Evolutionary conservation across 2,329 filamentous ascomycete species (phyloP).

Genomic region (Penicillium sp.): DNA sequence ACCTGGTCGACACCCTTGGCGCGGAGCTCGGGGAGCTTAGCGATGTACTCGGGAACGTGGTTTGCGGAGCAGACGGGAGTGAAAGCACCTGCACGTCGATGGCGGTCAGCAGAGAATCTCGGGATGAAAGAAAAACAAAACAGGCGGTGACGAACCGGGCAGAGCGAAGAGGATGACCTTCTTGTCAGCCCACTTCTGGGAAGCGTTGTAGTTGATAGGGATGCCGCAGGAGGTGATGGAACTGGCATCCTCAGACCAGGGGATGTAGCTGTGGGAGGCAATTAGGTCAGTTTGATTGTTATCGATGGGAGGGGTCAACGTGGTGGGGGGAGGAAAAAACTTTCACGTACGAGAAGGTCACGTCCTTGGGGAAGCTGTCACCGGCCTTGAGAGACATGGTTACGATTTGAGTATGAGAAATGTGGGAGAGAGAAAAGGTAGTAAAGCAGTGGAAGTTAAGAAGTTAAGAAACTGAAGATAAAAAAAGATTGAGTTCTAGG

Average conservation of each 20-base stretch:
- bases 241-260: slow-evolving; percentile 67
- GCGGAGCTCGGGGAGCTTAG: slow-evolving; percentile 68
- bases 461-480: slow-evolving; percentile 6
- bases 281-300: slow-evolving; percentile 11
- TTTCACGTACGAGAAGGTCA: slow-evolving; percentile 67
- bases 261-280: slow-evolving; percentile 62
- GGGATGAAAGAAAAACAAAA: neutral
- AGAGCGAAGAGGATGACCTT: slow-evolving; percentile 69
- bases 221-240: slow-evolving; percentile 74
- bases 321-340: slow-evolving; percentile 2
- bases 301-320: neutral
- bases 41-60: slow-evolving; percentile 78
- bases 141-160: slow-evolving; percentile 50
- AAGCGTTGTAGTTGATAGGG: slow-evolving; percentile 74
- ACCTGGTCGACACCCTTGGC: slow-evolving; percentile 80
- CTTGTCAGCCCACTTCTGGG: slow-evolving; percentile 70
- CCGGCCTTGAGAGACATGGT: slow-evolving; percentile 72
- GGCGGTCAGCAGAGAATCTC: slow-evolving; percentile 19
- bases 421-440: slow-evolving; percentile 6
- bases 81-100: slow-evolving; percentile 62
- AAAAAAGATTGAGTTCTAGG: slow-evolving; percentile 6
- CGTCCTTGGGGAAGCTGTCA: slow-evolving; percentile 76
- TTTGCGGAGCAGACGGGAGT: slow-evolving; percentile 80
- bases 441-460: neutral
- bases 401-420: slow-evolving; percentile 11